Evolutionary conservation across 2,329 filamentous ascomycete species (phyloP), one percentile per base, ranked within the genome.

Genomic region (Trichoderma afroharzianum): DNA sequence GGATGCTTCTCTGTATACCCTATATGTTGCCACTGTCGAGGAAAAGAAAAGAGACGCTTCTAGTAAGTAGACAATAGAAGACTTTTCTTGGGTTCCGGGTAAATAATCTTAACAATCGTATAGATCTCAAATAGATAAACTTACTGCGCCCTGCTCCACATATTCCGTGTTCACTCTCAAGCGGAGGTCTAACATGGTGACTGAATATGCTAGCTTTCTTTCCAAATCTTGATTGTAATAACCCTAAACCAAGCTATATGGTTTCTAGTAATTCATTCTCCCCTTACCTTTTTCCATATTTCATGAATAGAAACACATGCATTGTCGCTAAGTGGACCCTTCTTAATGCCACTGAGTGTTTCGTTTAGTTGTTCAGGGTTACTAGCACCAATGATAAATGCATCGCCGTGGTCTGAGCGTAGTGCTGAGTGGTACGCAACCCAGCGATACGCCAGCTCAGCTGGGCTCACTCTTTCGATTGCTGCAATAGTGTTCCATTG

Each of bases 401-500:
- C 39, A 43, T 43, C 39, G 2, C 39, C 39, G 39, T 43, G 18
- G 18, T 43, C 39, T 43, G 39, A 4, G 39, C 18, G 39, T n/a
- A 43, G 9, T 43, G 39, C 39, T n/a, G 39, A 43, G 9, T 43
- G 39, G 39, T 43, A 43, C 39, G 39, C 39, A 18, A 43, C 39
- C 39, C 39, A 43, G n/a, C 63, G 63, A 67, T 67, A 67, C 14
- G 63, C 26, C 18, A 67, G 63, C 63, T 67, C 63, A 36, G 63
- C 63, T 58, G 64, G 0, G 24, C 69, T 73, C 39, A 73, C 53
- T 18, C 69, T 62, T 64, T 74, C 73, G 12, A 15, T 32, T n/a
- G 63, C 64, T 18, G 73, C 73, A 33, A 73, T 53, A 32, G 24
- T 58, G 21, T 73, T 74, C 73, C 73, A 74, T 55, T 21, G 28